These are phyloP conservation scores for Microbotryomycetes sp. DNA, from an alignment of 1,284 basidiomycete genomes.

Conservation along the genomic window DNA sequence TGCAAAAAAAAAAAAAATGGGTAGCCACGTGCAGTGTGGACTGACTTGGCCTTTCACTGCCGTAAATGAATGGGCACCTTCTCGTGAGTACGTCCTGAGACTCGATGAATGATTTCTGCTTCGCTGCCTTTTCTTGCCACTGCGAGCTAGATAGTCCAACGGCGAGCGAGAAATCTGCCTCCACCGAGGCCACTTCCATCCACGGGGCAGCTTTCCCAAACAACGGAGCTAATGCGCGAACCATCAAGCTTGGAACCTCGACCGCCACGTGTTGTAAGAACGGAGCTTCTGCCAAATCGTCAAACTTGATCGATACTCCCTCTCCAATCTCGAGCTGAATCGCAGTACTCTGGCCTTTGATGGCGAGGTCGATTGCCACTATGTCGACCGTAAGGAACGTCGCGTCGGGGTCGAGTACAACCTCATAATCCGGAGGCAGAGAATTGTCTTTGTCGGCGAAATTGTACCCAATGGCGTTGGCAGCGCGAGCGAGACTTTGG, in stretches of 20 bases:
- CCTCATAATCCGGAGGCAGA: constrained; percentile 61
- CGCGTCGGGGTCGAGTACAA: constrained; percentile 66
- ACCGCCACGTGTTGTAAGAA: constrained; percentile 42
- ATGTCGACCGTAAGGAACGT: constrained; percentile 62
- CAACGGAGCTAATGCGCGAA: constrained; percentile 28
- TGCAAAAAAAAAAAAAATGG: background rate
- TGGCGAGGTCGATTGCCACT: constrained; percentile 50
- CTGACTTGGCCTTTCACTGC: background rate
- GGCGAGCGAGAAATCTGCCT: constrained; percentile 57
- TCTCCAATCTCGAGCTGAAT: constrained; percentile 52
- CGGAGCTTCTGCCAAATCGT: constrained; percentile 60
- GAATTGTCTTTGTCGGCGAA: constrained; percentile 70
- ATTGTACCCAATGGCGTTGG: constrained; percentile 57
- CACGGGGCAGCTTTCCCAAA: constrained; percentile 46
- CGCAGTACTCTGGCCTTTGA: constrained; percentile 42
- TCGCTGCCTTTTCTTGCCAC: constrained; percentile 50
- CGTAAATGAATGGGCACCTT: constrained; percentile 42
- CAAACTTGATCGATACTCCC: constrained; percentile 60
- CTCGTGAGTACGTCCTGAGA: constrained; percentile 62
- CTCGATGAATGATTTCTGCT: constrained; percentile 61
- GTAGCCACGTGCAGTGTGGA: too few species aligned
- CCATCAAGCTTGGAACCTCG: constrained; percentile 49
- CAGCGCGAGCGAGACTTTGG: constrained; percentile 50
- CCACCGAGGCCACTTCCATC: constrained; percentile 58
- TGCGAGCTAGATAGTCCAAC: constrained; percentile 58